Evolutionary conservation across 2,329 filamentous ascomycete genomes (phyloP), one percentile per base, ranked within the genome.

Genomic region (Cordyceps fumosorosea): DNA sequence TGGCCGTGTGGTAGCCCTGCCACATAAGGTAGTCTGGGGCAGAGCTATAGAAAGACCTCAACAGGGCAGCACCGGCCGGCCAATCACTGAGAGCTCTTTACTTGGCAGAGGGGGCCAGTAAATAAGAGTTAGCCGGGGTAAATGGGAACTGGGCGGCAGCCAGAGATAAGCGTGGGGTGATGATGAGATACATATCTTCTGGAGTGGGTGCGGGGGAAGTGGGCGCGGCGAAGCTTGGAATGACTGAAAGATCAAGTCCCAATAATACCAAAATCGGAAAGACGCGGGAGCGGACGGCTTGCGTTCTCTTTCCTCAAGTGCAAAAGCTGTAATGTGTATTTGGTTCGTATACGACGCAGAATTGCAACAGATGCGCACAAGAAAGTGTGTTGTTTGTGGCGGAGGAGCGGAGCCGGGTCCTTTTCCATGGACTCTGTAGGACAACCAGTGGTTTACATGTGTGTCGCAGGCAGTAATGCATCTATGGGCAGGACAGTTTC

Each of bases 111-210:
- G 40, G 29, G 57, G 58, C 58, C 50, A 60, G 26, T 55, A 54
- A 60, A 60, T 60, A 60, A 60, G 58, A 60, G 48, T 48, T 54
- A 60, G 58, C 58, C 50, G 58, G 58, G 58, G 58, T 60, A 60
- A 55, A 44, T 12, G 34, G 37, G 18, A 47, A n/a, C 50, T 60
- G 45, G 44, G 34, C 22, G 22, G 20, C 29, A 24, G 54, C 22
- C 32, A 57, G 29, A 58, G 57, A 53, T 60, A 60, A 60, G 57
- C 57, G 57, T 60, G 57, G 57, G 57, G 56, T 59, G 37, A 44
- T 52, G 47, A 44, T 32, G 48, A 51, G 56, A 51, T 51, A 42
- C 40, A 24, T 44, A 24, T 52, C 22, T 50, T 8, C 14, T 51
- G 59, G 51, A 56, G 59, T 42, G 34, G 45, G 47, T 57, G 47